These are phyloP conservation scores for Cladosporium austrohemisphaericum DNA, from an alignment of 2,329 filamentous ascomycete genomes.

Conservation along the genomic window DNA sequence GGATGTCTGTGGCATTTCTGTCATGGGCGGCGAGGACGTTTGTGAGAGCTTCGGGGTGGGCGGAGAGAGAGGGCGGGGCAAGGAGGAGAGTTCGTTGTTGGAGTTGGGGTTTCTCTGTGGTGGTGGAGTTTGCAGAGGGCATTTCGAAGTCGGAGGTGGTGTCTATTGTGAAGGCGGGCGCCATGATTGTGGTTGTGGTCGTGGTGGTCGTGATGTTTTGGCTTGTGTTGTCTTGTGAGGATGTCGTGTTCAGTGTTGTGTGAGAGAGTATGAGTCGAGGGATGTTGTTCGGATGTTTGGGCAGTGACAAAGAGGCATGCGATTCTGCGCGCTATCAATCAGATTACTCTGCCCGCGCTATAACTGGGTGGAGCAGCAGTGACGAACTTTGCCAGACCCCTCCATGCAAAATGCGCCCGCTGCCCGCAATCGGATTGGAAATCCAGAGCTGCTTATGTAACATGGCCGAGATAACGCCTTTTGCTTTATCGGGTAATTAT, in stretches of 20 bases:
- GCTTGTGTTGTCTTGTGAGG: neutral
- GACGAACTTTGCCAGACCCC: too few species aligned
- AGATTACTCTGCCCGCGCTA: conserved; percentile 11
- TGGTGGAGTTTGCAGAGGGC: conserved; percentile 21
- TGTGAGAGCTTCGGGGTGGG: conserved; percentile 74
- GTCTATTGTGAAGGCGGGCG: conserved; percentile 38
- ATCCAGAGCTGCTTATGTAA: too few species aligned
- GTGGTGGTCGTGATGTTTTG: too few species aligned
- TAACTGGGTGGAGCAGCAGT: neutral
- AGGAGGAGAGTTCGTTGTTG: conserved; percentile 70
- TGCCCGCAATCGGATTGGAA: conserved; percentile 12
- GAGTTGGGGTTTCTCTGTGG: conserved; percentile 18
- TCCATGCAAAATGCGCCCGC: too few species aligned
- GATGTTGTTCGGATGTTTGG: too few species aligned
- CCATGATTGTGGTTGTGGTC: conserved; percentile 31
- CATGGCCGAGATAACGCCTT: neutral
- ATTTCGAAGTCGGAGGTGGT: conserved; percentile 36
- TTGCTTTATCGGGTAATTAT: too few species aligned
- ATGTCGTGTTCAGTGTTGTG: neutral
- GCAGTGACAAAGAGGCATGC: too few species aligned
- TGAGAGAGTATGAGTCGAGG: too few species aligned
- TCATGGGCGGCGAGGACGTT: conserved; percentile 69
- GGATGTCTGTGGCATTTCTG: conserved; percentile 75
- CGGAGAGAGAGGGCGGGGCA: conserved; percentile 83
- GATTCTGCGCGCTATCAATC: neutral